Conservation (phyloP, 2,329 filamentous ascomycete genomes). For the Xylaria sp. region DNA sequence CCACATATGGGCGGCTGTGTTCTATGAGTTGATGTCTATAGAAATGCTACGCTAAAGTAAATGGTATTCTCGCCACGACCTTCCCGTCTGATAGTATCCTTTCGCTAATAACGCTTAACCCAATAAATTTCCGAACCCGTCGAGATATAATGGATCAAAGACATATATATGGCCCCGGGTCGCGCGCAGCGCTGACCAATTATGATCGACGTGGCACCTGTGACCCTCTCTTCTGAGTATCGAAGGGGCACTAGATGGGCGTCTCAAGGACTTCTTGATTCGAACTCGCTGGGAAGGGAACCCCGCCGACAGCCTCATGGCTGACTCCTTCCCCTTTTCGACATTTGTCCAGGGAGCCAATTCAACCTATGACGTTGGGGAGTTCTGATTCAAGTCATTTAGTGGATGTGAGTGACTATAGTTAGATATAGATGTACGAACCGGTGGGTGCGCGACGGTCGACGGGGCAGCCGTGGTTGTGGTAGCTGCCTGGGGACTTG, state of each 20-base stretch:
- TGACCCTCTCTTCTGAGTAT: not conserved
- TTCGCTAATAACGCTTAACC: not conserved
- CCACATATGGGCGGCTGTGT: not conserved
- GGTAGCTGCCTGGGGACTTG: slow-evolving; percentile 1
- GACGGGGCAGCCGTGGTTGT: not conserved
- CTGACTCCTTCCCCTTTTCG: not conserved
- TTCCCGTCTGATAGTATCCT: not conserved
- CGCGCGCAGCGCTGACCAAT: not conserved
- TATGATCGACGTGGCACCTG: not conserved
- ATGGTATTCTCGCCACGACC: not conserved
- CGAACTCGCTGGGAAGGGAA: not conserved
- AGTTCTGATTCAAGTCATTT: not conserved
- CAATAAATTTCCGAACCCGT: not conserved
- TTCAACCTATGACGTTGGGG: not conserved
- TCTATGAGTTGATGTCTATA: not conserved
- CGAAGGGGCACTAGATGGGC: not conserved
- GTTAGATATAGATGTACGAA: not conserved
- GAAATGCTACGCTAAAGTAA: not conserved
- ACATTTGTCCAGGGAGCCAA: not conserved
- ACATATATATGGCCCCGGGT: not conserved
- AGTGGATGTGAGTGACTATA: not conserved
- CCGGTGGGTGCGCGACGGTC: not conserved
- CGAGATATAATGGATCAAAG: not conserved
- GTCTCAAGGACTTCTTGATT: not conserved
- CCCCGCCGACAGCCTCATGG: not conserved